These are phyloP conservation scores for Geoglossum cookeanum DNA, from an alignment of 2,329 filamentous ascomycete species.

Conservation along the genomic window DNA sequence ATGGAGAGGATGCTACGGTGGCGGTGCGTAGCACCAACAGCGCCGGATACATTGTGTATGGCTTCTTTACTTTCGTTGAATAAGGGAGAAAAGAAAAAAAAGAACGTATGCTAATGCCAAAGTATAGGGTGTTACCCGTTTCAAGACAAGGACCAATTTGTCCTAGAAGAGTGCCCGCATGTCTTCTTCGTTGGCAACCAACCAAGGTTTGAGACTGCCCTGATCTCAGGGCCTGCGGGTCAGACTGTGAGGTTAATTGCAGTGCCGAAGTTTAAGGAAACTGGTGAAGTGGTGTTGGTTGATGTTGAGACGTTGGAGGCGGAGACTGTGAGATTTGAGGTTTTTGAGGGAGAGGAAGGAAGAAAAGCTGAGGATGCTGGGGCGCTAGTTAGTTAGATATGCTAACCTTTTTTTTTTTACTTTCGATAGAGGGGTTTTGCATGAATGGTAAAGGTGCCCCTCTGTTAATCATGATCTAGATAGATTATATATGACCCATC, in stretches of 20 bases:
- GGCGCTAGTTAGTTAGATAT: neutral
- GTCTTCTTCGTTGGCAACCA: slow-evolving; percentile 83
- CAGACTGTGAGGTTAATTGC: slow-evolving; percentile 62
- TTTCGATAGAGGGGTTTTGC: neutral
- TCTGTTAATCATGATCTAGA: too few species aligned
- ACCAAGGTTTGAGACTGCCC: slow-evolving; percentile 51
- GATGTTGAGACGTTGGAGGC: slow-evolving; percentile 74
- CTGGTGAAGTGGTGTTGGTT: slow-evolving; percentile 61
- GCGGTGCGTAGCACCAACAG: slow-evolving; percentile 80
- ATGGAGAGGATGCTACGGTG: slow-evolving; percentile 91
- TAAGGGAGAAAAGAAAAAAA: slow-evolving; percentile 7
- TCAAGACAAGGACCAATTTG: slow-evolving; percentile 80
- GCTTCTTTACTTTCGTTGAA: slow-evolving; percentile 9
- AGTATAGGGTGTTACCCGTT: slow-evolving; percentile 78
- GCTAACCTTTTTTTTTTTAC: neutral
- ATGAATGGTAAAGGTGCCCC: too few species aligned
- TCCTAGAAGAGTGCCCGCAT: slow-evolving; percentile 70
- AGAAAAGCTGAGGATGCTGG: neutral
- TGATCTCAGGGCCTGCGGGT: slow-evolving; percentile 41
- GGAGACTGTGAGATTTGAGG: slow-evolving; percentile 43
- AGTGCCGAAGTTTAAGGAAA: slow-evolving; percentile 63
- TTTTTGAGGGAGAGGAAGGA: slow-evolving; percentile 14
- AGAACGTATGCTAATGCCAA: neutral
- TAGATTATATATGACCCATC: too few species aligned
- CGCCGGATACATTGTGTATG: slow-evolving; percentile 86